phyloP scores from a whole-genome alignment of 495 filamentous ascomycete species.

The Annulohypoxylon stygium region DNA sequence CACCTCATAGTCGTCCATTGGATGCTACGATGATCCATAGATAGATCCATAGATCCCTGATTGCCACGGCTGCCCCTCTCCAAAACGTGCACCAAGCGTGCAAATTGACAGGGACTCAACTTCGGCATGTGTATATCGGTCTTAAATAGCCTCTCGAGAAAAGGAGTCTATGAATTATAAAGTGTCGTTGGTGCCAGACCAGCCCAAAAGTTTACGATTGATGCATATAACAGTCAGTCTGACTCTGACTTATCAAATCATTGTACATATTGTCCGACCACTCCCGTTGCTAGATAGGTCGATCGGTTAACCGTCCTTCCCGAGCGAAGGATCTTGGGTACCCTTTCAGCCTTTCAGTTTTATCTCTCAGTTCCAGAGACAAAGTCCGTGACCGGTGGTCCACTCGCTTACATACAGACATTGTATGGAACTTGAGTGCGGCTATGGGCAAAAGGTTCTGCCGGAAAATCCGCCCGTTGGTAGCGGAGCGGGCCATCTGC shows the following conservation, averaged over 20 bases:
- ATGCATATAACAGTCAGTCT: slow-evolving; percentile 14
- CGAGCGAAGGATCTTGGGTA: slow-evolving; percentile 30
- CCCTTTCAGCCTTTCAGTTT: slow-evolving; percentile 6
- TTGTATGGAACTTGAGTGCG: slow-evolving; percentile 8
- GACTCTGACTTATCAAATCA: slow-evolving; percentile 8
- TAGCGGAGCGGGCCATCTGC: slow-evolving; percentile 27
- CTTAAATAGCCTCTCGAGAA: slow-evolving; percentile 8
- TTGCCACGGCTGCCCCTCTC: slow-evolving; percentile 39
- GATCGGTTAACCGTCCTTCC: slow-evolving; percentile 4
- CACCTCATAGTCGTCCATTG: slow-evolving; percentile 24
- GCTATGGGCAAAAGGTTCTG: slow-evolving; percentile 25
- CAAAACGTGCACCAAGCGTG: slow-evolving; percentile 35
- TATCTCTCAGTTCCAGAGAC: neutral
- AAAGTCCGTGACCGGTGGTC: slow-evolving; percentile 34
- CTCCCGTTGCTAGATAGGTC: neutral
- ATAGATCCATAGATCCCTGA: slow-evolving; percentile 25
- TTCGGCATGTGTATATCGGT: slow-evolving; percentile 40
- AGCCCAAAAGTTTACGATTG: slow-evolving; percentile 20
- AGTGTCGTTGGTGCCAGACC: slow-evolving; percentile 19
- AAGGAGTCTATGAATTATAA: slow-evolving; percentile 12
- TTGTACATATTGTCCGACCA: slow-evolving; percentile 17
- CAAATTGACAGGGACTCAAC: slow-evolving; percentile 33
- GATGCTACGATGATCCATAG: slow-evolving; percentile 13
- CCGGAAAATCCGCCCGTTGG: slow-evolving; percentile 28
- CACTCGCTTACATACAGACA: slow-evolving; percentile 15